Conservation (phyloP, 306 rosid species). For the Acacia melanoxylon region DNA sequence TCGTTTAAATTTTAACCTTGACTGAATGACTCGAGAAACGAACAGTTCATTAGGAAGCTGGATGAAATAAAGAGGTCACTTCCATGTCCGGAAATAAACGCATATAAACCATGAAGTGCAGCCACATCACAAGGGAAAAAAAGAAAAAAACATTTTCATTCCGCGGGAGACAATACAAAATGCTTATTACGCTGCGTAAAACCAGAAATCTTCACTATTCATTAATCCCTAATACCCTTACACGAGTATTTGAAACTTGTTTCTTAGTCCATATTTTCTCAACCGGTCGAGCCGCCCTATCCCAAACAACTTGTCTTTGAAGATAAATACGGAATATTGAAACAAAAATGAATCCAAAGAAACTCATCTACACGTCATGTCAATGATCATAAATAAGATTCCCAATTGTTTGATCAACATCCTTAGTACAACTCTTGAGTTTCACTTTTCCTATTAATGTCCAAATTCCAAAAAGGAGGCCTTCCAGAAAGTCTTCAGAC, state of each 20-base stretch:
- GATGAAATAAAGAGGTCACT: neutral
- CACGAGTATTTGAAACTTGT: neutral
- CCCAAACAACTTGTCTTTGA: neutral
- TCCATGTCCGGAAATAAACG: neutral
- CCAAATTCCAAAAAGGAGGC: conserved; percentile 15
- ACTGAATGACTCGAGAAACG: neutral
- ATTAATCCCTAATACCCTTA: neutral
- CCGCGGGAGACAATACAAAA: neutral
- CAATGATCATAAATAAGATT: neutral
- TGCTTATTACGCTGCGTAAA: neutral
- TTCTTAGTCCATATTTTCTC: neutral
- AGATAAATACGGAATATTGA: neutral
- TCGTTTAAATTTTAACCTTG: neutral
- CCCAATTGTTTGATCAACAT: neutral
- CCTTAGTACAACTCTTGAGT: conserved; percentile 21
- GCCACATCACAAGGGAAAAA: neutral
- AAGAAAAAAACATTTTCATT: neutral
- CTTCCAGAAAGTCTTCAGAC: conserved; percentile 4
- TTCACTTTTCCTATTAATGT: conserved; percentile 1
- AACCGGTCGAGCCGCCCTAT: neutral
- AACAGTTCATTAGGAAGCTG: neutral
- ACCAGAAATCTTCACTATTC: neutral
- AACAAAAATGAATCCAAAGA: neutral
- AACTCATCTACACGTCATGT: neutral
- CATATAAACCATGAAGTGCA: neutral